Conservation (phyloP, 1,284 basidiomycete genomes). For the Rhodotorula sp. region DNA sequence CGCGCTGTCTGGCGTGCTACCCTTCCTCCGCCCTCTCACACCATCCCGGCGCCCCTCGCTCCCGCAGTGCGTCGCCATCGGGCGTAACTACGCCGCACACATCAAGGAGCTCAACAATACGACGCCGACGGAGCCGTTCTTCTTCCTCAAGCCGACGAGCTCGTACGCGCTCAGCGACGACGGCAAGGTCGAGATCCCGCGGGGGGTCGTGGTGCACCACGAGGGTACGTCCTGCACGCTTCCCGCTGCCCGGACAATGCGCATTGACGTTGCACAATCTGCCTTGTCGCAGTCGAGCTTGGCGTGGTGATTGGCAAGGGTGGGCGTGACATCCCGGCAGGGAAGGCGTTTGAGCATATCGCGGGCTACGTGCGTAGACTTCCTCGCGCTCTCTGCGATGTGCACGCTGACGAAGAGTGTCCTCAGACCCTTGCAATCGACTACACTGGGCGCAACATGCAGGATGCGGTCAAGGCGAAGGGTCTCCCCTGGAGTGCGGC, state of each 20-base stretch:
- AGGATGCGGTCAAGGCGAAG: constrained; percentile 87
- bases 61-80: constrained; percentile 37
- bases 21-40: not conserved
- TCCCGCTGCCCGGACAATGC: too few species aligned
- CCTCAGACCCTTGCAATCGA: constrained; percentile 29
- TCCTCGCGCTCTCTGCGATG: not conserved
- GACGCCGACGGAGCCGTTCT: constrained; percentile 91
- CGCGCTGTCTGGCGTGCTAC: too few species aligned
- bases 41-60: not conserved
- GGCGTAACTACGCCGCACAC: constrained; percentile 41
- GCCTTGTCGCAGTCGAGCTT: constrained; percentile 74
- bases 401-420: not conserved
- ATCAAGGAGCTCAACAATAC: constrained; percentile 53
- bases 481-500: constrained; percentile 93
- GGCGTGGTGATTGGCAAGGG: constrained; percentile 89
- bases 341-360: constrained; percentile 73
- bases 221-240: constrained; percentile 65
- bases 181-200: constrained; percentile 81
- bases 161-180: constrained; percentile 75
- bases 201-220: constrained; percentile 80
- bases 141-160: constrained; percentile 95
- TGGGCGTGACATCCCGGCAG: constrained; percentile 75
- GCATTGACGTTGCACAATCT: not conserved
- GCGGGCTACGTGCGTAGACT: constrained; percentile 75
- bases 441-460: constrained; percentile 83